These are phyloP conservation scores for Paramyrothecium roridum DNA, from an alignment of 2,329 filamentous ascomycete species.

Conservation along the genomic window DNA sequence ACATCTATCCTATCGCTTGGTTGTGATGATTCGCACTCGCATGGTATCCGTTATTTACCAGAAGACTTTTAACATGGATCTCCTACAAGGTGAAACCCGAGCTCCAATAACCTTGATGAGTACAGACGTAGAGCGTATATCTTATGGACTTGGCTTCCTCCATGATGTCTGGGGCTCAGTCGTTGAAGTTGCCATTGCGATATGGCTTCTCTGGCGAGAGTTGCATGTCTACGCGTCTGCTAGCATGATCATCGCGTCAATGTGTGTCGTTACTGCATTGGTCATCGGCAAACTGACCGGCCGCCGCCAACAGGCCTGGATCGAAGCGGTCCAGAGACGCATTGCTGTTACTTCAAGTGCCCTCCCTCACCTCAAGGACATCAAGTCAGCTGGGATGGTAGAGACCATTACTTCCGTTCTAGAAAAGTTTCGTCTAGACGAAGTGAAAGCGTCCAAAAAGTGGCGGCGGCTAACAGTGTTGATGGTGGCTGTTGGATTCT, in stretches of 20 bases:
- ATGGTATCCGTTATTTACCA: background rate
- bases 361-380: constrained; percentile 2
- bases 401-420: background rate
- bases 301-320: constrained; percentile 3
- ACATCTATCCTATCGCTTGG: background rate
- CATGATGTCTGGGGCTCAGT: background rate
- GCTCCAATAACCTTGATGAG: background rate
- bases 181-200: background rate
- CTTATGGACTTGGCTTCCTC: background rate
- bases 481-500: background rate
- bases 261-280: background rate
- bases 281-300: background rate
- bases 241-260: background rate
- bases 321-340: constrained; percentile 4
- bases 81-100: background rate
- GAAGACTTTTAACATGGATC: background rate
- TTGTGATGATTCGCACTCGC: constrained; percentile 1
- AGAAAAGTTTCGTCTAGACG: background rate
- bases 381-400: constrained; percentile 10
- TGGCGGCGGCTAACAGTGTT: background rate
- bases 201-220: background rate
- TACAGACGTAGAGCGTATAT: background rate
- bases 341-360: constrained; percentile 1
- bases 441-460: background rate
- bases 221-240: background rate